Evolutionary conservation across 2,329 filamentous ascomycete genomes (phyloP), one percentile per base, ranked within the genome.

Genomic region (Neoscytalidium dimidiatum): DNA sequence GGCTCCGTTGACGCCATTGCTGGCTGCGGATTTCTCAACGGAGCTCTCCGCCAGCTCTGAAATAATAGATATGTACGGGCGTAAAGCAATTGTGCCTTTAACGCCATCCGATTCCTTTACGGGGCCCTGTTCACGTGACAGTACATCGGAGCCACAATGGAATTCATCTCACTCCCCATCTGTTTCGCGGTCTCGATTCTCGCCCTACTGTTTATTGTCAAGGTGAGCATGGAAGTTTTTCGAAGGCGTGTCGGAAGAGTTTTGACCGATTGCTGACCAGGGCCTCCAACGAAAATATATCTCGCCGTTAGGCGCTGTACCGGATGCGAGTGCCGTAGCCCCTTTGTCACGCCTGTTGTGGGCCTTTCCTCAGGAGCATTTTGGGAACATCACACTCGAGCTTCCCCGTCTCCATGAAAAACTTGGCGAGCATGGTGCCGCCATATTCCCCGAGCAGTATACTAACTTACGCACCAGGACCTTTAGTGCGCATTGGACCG

Each of bases 401-500:
- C 56, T 58, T 7, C 38, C 56, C 3, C 56, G 56, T 26, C 56
- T 58, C 4, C 56, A 58, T 31, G 56, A 58, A 26, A 44, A 46
- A n/a, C 56, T 58, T 13, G 56, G 56, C 46, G 2, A n/a, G 52
- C n/a, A n/a, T n/a, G n/a, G n/a, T n/a, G n/a, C n/a, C n/a, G n/a
- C n/a, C n/a, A n/a, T n/a, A n/a, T n/a, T n/a, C n/a, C n/a, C 33
- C 19, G 19, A 9, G 11, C 2, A 8, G 7, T 3, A 14, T 21
- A 8, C 38, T 58, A n/a, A 46, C 2, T 3, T 5, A 8, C 0
- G 5, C 7, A 11, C 14, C 9, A 58, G 84, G 83, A 6, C 71
- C 79, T 0, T 78, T 77, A 0, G 81, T 85, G 1, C 81, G 83
- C 3, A 75, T 84, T 5, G 79, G 78, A 0, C 83, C 83, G 0